These are phyloP conservation scores for Metschnikowia proteae DNA, from an alignment of 805 yeast species.

Conservation along the genomic window DNA sequence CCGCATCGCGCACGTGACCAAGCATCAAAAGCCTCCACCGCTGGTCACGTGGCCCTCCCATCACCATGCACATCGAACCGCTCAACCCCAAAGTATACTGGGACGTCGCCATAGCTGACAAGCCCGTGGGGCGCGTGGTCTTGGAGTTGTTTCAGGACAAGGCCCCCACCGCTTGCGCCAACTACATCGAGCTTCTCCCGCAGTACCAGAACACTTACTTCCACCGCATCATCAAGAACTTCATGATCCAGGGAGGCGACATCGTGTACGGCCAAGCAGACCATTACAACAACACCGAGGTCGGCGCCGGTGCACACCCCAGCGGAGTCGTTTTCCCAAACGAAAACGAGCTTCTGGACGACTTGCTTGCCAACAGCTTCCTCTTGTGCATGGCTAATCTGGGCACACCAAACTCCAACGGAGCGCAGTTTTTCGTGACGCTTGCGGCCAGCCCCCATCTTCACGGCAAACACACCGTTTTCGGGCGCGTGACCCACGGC, in stretches of 20 bases:
- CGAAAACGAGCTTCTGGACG: constrained; percentile 49
- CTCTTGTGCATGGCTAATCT: constrained; percentile 63
- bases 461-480: constrained; percentile 69
- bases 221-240: constrained; percentile 63
- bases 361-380: constrained; percentile 44
- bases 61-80: constrained; percentile 31
- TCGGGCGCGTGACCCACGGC: constrained; percentile 68
- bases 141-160: constrained; percentile 43
- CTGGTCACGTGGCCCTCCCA: neutral
- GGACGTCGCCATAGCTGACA: constrained; percentile 48
- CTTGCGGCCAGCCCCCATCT: constrained; percentile 71
- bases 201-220: constrained; percentile 46
- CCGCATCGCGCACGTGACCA: neutral
- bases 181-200: constrained; percentile 43
- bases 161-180: constrained; percentile 57
- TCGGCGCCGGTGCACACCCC: constrained; percentile 35
- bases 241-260: constrained; percentile 71
- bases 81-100: constrained; percentile 38
- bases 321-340: constrained; percentile 40
- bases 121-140: constrained; percentile 56
- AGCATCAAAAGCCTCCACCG: neutral
- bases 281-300: constrained; percentile 22
- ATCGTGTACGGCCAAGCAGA: constrained; percentile 36
- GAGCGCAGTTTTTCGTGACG: constrained; percentile 69
- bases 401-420: constrained; percentile 46